Evolutionary conservation across 805 yeast species (phyloP).

Genomic region (Spathaspora sp.): DNA sequence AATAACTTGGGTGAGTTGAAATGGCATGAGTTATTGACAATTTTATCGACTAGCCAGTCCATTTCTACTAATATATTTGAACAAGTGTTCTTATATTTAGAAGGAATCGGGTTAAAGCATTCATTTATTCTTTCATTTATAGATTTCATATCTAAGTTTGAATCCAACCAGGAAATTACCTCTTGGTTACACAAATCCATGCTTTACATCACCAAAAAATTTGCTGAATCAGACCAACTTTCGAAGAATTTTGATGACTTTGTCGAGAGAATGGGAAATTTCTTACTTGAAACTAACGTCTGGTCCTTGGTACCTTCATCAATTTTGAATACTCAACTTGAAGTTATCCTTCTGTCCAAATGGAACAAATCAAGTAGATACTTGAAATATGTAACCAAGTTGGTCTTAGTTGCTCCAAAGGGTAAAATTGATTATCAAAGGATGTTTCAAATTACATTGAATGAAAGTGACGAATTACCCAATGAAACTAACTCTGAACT

Average conservation of each 20-base stretch:
- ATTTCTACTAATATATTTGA: conserved; percentile 8
- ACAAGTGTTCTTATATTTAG: conserved; percentile 17
- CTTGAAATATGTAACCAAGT: conserved; percentile 42
- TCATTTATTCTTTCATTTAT: conserved; percentile 24
- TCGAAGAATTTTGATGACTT: conserved; percentile 30
- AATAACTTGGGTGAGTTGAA: conserved; percentile 2
- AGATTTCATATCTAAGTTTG: conserved; percentile 20
- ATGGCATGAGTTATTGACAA: conserved; percentile 11
- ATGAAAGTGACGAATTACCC: conserved; percentile 36
- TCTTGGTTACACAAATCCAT: conserved; percentile 57
- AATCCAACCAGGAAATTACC: conserved; percentile 15
- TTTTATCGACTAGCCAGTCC: conserved; percentile 4
- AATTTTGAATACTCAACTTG: conserved; percentile 60
- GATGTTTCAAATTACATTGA: conserved; percentile 60
- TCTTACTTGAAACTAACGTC: conserved; percentile 10
- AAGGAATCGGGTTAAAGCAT: conserved; percentile 23
- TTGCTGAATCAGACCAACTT: conserved; percentile 46
- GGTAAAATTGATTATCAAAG: conserved; percentile 42
- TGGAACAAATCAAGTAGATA: conserved; percentile 45
- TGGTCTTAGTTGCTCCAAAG: conserved; percentile 34
- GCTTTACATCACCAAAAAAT: conserved; percentile 58
- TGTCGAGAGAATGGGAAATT: conserved; percentile 15
- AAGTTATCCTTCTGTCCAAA: conserved; percentile 46
- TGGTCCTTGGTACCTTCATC: conserved; percentile 34
- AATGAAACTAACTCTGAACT: conserved; percentile 13